Evolutionary conservation across 441 rosid species (phyloP).

Genomic region (Mallotus repandus): DNA sequence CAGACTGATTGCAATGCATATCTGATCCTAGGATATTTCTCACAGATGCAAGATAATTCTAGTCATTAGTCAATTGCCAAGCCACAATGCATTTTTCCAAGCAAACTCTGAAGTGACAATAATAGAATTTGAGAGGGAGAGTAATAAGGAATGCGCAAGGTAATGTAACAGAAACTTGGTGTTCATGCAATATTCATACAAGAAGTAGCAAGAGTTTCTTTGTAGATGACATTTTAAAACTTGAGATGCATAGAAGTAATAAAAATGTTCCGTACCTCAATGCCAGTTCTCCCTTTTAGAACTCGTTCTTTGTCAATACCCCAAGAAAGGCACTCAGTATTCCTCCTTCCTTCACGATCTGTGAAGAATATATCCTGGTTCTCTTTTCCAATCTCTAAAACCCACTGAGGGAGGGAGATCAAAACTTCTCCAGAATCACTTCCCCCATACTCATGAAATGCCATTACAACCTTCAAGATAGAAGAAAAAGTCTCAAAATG

Average conservation of each 20-base stretch:
- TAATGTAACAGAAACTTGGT: neutral
- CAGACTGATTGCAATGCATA: neutral
- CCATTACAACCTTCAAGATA: slow-evolving; percentile 81
- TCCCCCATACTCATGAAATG: slow-evolving; percentile 96
- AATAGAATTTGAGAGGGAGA: slow-evolving; percentile 1
- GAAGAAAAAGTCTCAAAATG: slow-evolving; percentile 20
- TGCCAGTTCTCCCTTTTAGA: slow-evolving; percentile 87
- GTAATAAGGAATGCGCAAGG: too few relatives aligned
- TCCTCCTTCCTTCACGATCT: slow-evolving; percentile 94
- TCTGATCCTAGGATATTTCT: neutral
- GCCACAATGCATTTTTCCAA: neutral
- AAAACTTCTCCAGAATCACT: slow-evolving; percentile 83
- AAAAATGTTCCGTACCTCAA: slow-evolving; percentile 57
- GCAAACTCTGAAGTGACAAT: neutral
- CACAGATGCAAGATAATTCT: neutral
- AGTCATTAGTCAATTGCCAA: neutral
- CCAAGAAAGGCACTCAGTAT: slow-evolving; percentile 95
- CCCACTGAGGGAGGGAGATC: slow-evolving; percentile 97
- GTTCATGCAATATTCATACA: neutral
- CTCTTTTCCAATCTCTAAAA: slow-evolving; percentile 87
- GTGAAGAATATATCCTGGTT: slow-evolving; percentile 95
- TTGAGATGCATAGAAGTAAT: neutral
- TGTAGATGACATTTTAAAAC: neutral
- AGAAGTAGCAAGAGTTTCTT: neutral
- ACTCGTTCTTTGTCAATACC: slow-evolving; percentile 92